Conservation (phyloP, 805 yeast species). For the Candida boidinii region DNA sequence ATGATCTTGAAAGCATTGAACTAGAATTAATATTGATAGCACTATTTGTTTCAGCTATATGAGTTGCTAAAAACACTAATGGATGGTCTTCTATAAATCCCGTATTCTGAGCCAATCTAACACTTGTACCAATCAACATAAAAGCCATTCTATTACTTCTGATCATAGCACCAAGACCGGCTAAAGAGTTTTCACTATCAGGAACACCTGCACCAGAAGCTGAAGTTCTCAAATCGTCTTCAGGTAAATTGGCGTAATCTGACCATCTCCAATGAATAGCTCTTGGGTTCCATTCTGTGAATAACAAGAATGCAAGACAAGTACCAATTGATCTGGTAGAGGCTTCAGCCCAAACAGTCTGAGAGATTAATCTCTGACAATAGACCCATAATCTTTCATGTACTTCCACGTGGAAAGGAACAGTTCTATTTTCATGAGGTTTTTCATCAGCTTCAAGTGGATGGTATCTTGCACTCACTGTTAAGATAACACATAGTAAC, state of each 20-base stretch:
- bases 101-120: slow-evolving; percentile 75
- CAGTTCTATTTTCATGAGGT: background rate
- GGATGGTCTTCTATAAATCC: slow-evolving; percentile 71
- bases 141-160: slow-evolving; percentile 87
- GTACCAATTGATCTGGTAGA: slow-evolving; percentile 83
- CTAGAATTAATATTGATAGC: slow-evolving; percentile 76
- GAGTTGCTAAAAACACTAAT: slow-evolving; percentile 73
- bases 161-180: slow-evolving; percentile 79
- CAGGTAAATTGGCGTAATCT: slow-evolving; percentile 67
- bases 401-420: slow-evolving; percentile 38
- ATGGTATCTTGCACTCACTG: slow-evolving; percentile 75
- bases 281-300: slow-evolving; percentile 94
- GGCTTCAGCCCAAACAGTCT: slow-evolving; percentile 92
- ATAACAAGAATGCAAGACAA: slow-evolving; percentile 69
- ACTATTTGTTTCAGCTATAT: slow-evolving; percentile 72
- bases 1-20: slow-evolving; percentile 66
- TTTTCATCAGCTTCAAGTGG: slow-evolving; percentile 34
- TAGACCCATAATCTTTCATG: slow-evolving; percentile 81
- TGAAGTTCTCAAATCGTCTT: slow-evolving; percentile 25
- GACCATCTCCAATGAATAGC: slow-evolving; percentile 87
- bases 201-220: slow-evolving; percentile 5
- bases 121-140: slow-evolving; percentile 87
- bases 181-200: slow-evolving; percentile 39
- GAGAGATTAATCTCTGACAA: slow-evolving; percentile 73
- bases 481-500: slow-evolving; percentile 68